Evolutionary conservation across 2,329 filamentous ascomycete genomes (phyloP).

Genomic region (Talaromyces sp.): DNA sequence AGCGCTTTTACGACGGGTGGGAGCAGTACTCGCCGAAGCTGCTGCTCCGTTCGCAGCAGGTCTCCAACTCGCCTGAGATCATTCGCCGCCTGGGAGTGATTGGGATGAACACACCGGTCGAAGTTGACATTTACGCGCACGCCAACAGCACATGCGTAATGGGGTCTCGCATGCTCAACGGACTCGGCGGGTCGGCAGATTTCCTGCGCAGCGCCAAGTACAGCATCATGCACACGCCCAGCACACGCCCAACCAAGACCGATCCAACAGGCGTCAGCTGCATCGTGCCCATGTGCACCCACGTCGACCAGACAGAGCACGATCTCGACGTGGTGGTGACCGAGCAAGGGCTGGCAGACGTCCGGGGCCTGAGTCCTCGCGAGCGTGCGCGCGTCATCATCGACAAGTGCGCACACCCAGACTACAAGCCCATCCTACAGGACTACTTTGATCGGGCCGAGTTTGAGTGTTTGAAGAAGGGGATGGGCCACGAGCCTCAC

Average conservation of each 20-base stretch:
- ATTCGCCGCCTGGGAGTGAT: constrained; percentile 83
- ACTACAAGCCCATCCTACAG: constrained; percentile 74
- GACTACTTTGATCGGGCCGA: constrained; percentile 84
- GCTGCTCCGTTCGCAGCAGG: constrained; percentile 78
- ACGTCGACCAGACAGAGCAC: constrained; percentile 89
- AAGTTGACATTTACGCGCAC: constrained; percentile 92
- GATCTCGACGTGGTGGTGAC: constrained; percentile 86
- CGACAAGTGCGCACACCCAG: constrained; percentile 77
- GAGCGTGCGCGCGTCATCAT: constrained; percentile 83
- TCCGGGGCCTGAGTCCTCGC: constrained; percentile 71
- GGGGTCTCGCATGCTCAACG: constrained; percentile 82
- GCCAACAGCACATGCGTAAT: constrained; percentile 88
- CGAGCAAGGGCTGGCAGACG: constrained; percentile 73
- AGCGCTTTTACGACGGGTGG: constrained; percentile 85
- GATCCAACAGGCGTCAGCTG: constrained; percentile 77
- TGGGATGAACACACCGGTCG: constrained; percentile 91
- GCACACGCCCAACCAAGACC: constrained; percentile 70
- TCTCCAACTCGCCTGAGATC: constrained; percentile 86
- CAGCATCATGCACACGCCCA: constrained; percentile 90
- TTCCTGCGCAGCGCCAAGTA: constrained; percentile 77
- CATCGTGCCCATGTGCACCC: constrained; percentile 91
- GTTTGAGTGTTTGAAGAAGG: constrained; percentile 77
- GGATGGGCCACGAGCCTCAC: constrained; percentile 86
- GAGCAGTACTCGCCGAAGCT: constrained; percentile 74
- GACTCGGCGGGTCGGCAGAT: constrained; percentile 74